Evolutionary conservation across 1,139 yeast genomes (phyloP), one percentile per base, ranked within the genome.

Genomic region (Kazachstania sp.): DNA sequence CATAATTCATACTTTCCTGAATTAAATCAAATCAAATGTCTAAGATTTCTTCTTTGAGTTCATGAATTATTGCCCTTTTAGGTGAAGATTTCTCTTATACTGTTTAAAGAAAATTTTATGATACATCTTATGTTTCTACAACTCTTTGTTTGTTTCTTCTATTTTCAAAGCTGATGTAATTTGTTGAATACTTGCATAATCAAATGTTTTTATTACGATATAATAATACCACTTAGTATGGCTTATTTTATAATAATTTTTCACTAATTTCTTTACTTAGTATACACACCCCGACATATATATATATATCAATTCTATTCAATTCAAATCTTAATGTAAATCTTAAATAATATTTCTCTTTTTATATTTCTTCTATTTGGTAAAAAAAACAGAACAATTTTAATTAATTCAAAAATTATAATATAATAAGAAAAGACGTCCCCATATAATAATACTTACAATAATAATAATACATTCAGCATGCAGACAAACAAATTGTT

Each of bases 401-500:
- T 23, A 23, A 23, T 23, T 23, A 23, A 23, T 23, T 23, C 28
- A 23, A 23, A n/a, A 23, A 23, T 7, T 23, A 23, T 23, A 23
- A 3, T 2, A n/a, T 30, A 30, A 30, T 13, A 13, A 30, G 8
- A 12, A 30, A 30, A 12, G 11, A 30, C 34, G 15, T n/a, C 34
- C 13, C 5, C 15, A 7, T 13, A 12, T 13, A 30, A 30, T 13
- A 30, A 30, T 13, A 30, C 2, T 13, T 8, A 30, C 9, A 13
- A 8, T 30, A 30, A 30, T 3, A 12, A 30, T 30, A 23, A 12
- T 19, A 38, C 23, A 4, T 9, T 11, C 6, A 28, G 11, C 7
- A 44, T 38, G 43, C 39, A 23, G 29, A 15, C 40, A 3, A 45
- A 37, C 20, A 52, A 50, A 30, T 7, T 50, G 9, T 42, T 53